Base-by-base conservation (phyloP, 805 yeast species). In the Priceomyces carsonii region DNA sequence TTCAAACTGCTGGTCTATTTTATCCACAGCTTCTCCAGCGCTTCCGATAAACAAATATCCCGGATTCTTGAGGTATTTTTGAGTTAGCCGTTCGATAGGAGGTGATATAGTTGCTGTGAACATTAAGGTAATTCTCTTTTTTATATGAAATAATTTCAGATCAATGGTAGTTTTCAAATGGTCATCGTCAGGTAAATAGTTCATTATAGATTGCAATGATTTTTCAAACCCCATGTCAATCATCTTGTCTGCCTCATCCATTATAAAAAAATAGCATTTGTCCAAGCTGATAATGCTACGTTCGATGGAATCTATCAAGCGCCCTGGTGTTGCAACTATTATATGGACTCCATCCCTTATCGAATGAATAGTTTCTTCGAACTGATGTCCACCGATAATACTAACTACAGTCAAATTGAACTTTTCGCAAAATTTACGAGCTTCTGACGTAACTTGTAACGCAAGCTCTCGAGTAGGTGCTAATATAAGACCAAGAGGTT, bases 181-280 rank as follows among this genome's bases (percentile, higher is more conserved):
- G 21, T 53, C 45, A 2, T 61, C 55, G 0, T 57, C 58, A 0
- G 87, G 83, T n/a, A 86, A 63, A 23, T 64, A 63, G 3, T 63
- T 66, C 33, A 85, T 57, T 10, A 91, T 78, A 26, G 72, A 68
- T 15, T 72, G 74, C 30, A 91, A 75, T 51, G 88, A 88, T 21
- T 77, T 83, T 55, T 88, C 96, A 56, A 91, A 91, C 3, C 97
- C 97, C 77, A 91, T 74, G 56, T 89, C 96, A 27, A 91, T 80
- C 98, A 91, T 91, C 46, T 90, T 71, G 59, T 91, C 99, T 2
- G 96, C 96, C 61, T 91, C 99, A 63, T 91, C 99, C 66, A 90
- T 71, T 1, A 86, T 82, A 15, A 91, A 61, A 42, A 79, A 83
- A 42, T 72, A 72, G 42, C 95, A 77, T 39, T 77, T 77, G 25